Conservation (phyloP, 2,329 filamentous ascomycete genomes). For the Fusarium drepaniforme region DNA sequence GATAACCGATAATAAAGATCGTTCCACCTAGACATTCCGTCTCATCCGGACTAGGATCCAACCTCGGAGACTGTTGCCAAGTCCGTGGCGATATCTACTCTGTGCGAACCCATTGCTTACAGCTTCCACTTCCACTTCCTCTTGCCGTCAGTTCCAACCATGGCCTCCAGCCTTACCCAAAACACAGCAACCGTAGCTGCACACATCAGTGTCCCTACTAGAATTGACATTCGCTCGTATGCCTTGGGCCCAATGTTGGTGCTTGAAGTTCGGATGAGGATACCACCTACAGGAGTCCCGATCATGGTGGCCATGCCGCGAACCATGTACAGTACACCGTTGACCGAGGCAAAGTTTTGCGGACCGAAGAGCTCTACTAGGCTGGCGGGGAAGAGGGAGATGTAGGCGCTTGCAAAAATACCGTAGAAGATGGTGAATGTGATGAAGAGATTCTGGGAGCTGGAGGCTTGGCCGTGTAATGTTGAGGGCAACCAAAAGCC, state of each 20-base stretch:
- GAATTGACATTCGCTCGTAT: background rate
- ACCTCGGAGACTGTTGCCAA: background rate
- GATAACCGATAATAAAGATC: no score
- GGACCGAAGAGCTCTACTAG: background rate
- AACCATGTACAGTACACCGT: background rate
- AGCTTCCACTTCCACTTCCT: conserved; percentile 9
- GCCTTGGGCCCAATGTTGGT: background rate
- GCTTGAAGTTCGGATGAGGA: background rate
- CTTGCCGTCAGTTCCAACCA: conserved; percentile 7
- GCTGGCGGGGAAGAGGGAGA: background rate
- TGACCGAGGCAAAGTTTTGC: background rate
- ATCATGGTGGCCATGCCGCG: background rate
- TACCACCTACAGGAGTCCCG: background rate
- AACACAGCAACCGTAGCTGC: background rate
- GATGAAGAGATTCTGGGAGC: background rate
- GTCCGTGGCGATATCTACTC: background rate
- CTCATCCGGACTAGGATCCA: background rate
- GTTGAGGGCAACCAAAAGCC: background rate
- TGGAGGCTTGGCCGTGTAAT: background rate
- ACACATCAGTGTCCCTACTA: background rate
- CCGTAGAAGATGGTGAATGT: background rate
- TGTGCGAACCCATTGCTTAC: background rate
- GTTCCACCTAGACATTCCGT: background rate
- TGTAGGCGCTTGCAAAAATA: background rate
- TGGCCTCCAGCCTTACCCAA: conserved; percentile 11